Percentiles rank a stretch among this genome's conserved stretches.
Evolutionary conservation across 495 filamentous ascomycete species (phyloP).

Genomic region (Penicillium mononematosum): DNA sequence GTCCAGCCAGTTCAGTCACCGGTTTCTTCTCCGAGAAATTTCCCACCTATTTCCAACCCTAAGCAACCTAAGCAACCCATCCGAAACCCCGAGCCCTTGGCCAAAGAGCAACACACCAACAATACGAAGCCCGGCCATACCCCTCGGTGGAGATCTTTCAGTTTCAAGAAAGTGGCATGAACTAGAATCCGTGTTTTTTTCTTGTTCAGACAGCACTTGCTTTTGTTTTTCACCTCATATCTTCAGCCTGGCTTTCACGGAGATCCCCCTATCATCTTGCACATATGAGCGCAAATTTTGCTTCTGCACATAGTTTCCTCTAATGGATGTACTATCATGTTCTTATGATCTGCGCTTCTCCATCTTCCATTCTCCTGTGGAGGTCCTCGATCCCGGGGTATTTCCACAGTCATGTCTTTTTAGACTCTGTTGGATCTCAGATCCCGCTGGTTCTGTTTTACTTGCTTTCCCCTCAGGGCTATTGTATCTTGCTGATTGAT

Average conservation of each 20-base stretch:
- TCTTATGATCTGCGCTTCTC: conserved; percentile 24
- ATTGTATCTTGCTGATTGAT: neutral
- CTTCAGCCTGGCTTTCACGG: conserved; percentile 16
- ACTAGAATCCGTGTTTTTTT: conserved; percentile 5
- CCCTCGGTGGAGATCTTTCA: conserved; percentile 31
- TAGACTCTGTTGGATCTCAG: conserved; percentile 19
- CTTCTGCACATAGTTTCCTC: conserved; percentile 39
- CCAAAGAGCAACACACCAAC: conserved; percentile 14
- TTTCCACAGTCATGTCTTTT: conserved; percentile 21
- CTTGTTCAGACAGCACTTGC: conserved; percentile 22
- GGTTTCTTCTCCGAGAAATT: conserved; percentile 18
- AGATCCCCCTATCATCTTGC: conserved; percentile 28
- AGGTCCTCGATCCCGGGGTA: neutral
- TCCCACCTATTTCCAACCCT: conserved; percentile 16
- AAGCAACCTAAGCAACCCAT: conserved; percentile 13
- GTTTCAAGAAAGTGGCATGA: conserved; percentile 30
- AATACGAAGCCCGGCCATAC: conserved; percentile 20
- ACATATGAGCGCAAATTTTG: conserved; percentile 28
- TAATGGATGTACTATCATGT: conserved; percentile 39
- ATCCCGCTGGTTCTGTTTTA: conserved; percentile 9
- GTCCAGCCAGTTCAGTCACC: conserved; percentile 8
- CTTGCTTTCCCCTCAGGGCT: conserved; percentile 11
- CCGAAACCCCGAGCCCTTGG: conserved; percentile 3
- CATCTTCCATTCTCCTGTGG: conserved; percentile 19
- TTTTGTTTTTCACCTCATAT: conserved; percentile 17